Percentiles rank a stretch among this genome's conserved stretches.
These are phyloP conservation scores for Stenogyne calaminthoides DNA, from an alignment of 305 asterid species.

Conservation along the genomic window DNA sequence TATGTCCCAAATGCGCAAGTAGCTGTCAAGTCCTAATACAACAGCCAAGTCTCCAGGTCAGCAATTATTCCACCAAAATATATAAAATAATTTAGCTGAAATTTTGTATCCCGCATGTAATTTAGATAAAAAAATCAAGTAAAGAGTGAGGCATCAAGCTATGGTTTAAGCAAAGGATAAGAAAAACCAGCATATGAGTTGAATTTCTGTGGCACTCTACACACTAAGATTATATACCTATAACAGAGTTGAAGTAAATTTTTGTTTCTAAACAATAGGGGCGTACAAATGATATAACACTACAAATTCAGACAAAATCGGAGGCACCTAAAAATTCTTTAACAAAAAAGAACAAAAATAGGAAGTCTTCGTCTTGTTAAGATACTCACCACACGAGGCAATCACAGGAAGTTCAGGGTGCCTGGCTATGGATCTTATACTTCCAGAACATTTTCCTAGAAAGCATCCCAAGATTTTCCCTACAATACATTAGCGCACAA, in stretches of 20 bases:
- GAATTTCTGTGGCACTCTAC: not conserved
- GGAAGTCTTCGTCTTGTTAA: not conserved
- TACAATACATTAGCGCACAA: slow-evolving; percentile 32
- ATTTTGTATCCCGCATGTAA: not conserved
- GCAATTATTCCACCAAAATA: slow-evolving; percentile 13
- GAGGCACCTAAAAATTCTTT: not conserved
- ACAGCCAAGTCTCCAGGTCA: slow-evolving; percentile 30
- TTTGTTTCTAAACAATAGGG: not conserved
- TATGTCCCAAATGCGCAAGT: slow-evolving; percentile 86
- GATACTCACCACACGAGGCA: slow-evolving; percentile 82
- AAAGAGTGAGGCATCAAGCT: not conserved
- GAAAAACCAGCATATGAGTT: not conserved
- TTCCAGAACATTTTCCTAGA: slow-evolving; percentile 78
- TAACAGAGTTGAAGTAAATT: not conserved
- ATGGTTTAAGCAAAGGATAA: not conserved
- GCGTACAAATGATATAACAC: not conserved
- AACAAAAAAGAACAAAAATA: slow-evolving; percentile 9
- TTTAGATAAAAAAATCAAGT: slow-evolving; percentile 6
- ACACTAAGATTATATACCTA: not conserved
- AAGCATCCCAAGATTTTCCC: slow-evolving; percentile 91
- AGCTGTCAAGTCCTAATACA: slow-evolving; percentile 81
- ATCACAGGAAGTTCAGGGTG: slow-evolving; percentile 75
- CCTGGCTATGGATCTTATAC: slow-evolving; percentile 58
- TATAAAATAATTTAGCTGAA: not conserved
- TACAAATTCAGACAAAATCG: slow-evolving; percentile 4